Evolutionary conservation across 768 basidiomycete species (phyloP).

Genomic region (Peribolospora kevripleyi): DNA sequence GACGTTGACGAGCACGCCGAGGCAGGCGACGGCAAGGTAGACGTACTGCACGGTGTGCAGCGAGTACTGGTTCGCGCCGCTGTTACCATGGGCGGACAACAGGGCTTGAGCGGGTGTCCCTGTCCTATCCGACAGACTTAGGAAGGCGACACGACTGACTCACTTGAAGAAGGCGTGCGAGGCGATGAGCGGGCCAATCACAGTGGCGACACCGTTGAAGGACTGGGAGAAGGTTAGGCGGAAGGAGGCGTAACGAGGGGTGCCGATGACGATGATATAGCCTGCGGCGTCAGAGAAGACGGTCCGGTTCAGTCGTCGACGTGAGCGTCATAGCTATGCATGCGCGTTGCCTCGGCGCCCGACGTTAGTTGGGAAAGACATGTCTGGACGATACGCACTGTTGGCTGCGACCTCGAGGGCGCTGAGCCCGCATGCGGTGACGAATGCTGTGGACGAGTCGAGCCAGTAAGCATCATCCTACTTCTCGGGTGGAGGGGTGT

Average conservation of each 20-base stretch:
- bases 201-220: slow-evolving; percentile 50
- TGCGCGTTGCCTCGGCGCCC: slow-evolving; percentile 55
- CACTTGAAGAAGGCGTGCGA: slow-evolving; percentile 42
- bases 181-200: slow-evolving; percentile 45
- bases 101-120: not conserved
- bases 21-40: slow-evolving; percentile 14
- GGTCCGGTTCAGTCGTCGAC: not conserved
- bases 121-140: too few relatives aligned
- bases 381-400: not conserved
- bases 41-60: slow-evolving; percentile 13
- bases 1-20: slow-evolving; percentile 12
- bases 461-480: slow-evolving; percentile 46
- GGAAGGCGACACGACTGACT: too few relatives aligned
- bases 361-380: slow-evolving; percentile 10
- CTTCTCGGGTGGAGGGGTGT: slow-evolving; percentile 9
- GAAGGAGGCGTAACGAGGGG: slow-evolving; percentile 44
- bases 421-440: slow-evolving; percentile 29
- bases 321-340: slow-evolving; percentile 23
- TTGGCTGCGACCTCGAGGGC: slow-evolving; percentile 26
- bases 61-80: slow-evolving; percentile 3
- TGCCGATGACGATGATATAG: slow-evolving; percentile 28
- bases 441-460: slow-evolving; percentile 20
- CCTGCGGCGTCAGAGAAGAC: too few relatives aligned
- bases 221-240: slow-evolving; percentile 58
- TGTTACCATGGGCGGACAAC: not conserved